Evolutionary conservation across 2,329 filamentous ascomycete species (phyloP).

Genomic region (Calonectria naviculata): DNA sequence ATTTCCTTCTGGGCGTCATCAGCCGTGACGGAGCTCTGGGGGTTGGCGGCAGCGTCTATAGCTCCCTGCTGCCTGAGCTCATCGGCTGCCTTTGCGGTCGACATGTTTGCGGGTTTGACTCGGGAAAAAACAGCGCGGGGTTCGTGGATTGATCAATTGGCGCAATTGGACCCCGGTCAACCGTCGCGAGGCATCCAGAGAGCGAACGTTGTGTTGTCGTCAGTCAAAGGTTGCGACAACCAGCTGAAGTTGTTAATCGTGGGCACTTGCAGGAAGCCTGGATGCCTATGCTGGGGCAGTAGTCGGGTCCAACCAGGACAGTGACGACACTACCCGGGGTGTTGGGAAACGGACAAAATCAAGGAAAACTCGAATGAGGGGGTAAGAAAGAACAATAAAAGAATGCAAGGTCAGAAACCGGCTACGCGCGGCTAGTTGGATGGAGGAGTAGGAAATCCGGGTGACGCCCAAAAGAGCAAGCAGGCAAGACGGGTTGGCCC

Average conservation of each 20-base stretch:
- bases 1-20: constrained; percentile 80
- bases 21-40: constrained; percentile 73
- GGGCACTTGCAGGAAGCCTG: constrained; percentile 9
- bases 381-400: constrained; percentile 30
- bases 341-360: constrained; percentile 19
- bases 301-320: constrained; percentile 22
- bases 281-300: constrained; percentile 6
- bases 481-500: constrained; percentile 1
- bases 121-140: constrained; percentile 13
- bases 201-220: constrained; percentile 12
- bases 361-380: constrained; percentile 29
- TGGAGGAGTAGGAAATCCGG: constrained; percentile 16
- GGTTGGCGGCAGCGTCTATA: constrained; percentile 80
- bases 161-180: constrained; percentile 23
- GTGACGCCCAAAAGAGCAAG: constrained; percentile 9
- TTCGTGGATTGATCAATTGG: constrained; percentile 36
- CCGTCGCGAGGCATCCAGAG: constrained; percentile 34
- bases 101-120: constrained; percentile 43
- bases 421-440: constrained; percentile 27
- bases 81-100: constrained; percentile 45
- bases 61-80: constrained; percentile 88
- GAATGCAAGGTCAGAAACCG: constrained; percentile 27
- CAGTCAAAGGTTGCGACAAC: constrained; percentile 17
- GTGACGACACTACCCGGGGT: constrained; percentile 23
- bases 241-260: constrained; percentile 12